A percentile compares a stretch with the other conserved stretches of the same genome.
These are phyloP conservation scores for Chrysoporthe puriensis DNA, from an alignment of 2,329 filamentous ascomycete species.

Conservation along the genomic window DNA sequence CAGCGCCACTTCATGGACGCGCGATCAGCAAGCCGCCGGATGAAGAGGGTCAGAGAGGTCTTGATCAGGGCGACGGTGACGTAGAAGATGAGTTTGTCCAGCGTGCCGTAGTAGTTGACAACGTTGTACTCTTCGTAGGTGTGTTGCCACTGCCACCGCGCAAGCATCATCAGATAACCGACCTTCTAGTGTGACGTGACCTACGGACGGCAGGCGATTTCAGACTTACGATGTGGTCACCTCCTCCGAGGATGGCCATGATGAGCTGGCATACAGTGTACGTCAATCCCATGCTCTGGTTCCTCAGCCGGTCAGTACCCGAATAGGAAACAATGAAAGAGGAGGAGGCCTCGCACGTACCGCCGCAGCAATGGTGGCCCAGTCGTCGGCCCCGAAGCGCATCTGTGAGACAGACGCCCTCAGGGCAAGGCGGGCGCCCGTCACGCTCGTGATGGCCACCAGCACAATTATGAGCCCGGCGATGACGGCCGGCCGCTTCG, in stretches of 20 bases:
- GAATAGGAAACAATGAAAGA: neutral
- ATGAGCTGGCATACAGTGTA: slow-evolving; percentile 19
- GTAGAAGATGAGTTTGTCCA: slow-evolving; percentile 36
- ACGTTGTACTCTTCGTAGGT: slow-evolving; percentile 39
- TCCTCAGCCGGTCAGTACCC: neutral
- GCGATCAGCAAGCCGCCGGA: slow-evolving; percentile 40
- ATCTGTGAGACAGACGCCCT: slow-evolving; percentile 34
- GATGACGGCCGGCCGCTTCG: slow-evolving; percentile 35
- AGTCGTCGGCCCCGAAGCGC: slow-evolving; percentile 40
- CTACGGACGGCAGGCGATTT: slow-evolving; percentile 31
- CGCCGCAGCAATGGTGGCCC: slow-evolving; percentile 38
- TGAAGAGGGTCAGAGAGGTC: slow-evolving; percentile 42
- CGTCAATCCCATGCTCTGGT: slow-evolving; percentile 21
- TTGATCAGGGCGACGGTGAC: slow-evolving; percentile 41
- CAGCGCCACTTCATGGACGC: slow-evolving; percentile 36
- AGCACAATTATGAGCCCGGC: slow-evolving; percentile 36
- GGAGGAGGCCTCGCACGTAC: slow-evolving; percentile 30
- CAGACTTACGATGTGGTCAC: slow-evolving; percentile 17
- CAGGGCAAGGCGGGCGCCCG: slow-evolving; percentile 35
- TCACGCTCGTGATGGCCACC: slow-evolving; percentile 36
- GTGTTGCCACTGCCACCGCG: slow-evolving; percentile 34
- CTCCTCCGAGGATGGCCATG: slow-evolving; percentile 7
- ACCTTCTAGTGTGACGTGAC: slow-evolving; percentile 33
- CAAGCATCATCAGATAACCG: neutral
- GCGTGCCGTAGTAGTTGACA: slow-evolving; percentile 33